phyloP scores from a whole-genome alignment of 2,329 filamentous ascomycete species.

The Alternaria brassicae region DNA sequence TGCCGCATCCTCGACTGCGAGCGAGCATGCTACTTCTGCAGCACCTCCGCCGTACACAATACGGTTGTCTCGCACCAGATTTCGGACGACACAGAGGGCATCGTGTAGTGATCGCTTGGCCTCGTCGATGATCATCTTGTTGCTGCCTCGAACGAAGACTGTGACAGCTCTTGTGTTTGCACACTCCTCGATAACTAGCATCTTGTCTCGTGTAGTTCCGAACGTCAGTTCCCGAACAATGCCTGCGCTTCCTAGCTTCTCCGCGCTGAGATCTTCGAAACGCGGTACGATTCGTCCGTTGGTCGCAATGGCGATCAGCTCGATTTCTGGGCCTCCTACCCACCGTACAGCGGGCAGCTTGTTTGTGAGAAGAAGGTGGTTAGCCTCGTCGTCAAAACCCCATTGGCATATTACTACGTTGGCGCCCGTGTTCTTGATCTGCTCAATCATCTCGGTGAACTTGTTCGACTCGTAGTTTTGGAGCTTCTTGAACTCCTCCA shows the following conservation, averaged over 20 bases:
- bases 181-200: constrained; percentile 99
- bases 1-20: constrained; percentile 94
- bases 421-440: constrained; percentile 96
- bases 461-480: constrained; percentile 96
- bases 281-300: constrained; percentile 97
- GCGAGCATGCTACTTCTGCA: constrained; percentile 94
- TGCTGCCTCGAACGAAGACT: constrained; percentile 94
- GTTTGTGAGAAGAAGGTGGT: constrained; percentile 96
- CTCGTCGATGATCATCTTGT: constrained; percentile 99
- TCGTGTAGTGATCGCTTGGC: constrained; percentile 97
- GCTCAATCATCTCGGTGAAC: constrained; percentile 97
- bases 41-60: constrained; percentile 97
- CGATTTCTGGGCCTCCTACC: constrained; percentile 98
- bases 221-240: constrained; percentile 95
- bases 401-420: constrained; percentile 99
- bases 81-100: constrained; percentile 95
- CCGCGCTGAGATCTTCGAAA: constrained; percentile 90
- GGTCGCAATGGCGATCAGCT: constrained; percentile 97
- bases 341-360: constrained; percentile 93
- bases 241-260: constrained; percentile 90
- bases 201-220: constrained; percentile 97
- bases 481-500: constrained; percentile 98
- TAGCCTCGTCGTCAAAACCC: constrained; percentile 99
- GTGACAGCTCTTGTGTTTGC: constrained; percentile 97
- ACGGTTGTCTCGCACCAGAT: constrained; percentile 93